These are phyloP conservation scores for Coemansia sp. DNA, from an alignment of 192 early-diverging fungal genomes.

Conservation along the genomic window DNA sequence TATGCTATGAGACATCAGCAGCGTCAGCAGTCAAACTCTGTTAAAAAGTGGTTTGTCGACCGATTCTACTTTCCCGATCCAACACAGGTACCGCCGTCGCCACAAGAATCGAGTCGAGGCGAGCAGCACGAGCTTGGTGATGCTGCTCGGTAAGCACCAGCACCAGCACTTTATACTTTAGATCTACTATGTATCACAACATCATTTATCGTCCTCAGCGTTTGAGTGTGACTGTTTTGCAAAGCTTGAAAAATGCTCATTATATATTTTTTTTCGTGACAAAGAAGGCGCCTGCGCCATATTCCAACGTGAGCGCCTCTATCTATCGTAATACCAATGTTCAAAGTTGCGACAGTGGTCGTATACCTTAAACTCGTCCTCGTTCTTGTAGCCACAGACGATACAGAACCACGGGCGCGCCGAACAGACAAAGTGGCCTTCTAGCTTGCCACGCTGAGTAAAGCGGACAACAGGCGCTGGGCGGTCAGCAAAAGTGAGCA, in stretches of 20 bases:
- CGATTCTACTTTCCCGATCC: constrained; percentile 55
- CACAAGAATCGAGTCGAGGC: constrained; percentile 17
- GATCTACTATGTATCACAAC: background rate
- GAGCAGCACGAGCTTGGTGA: constrained; percentile 39
- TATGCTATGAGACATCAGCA: constrained; percentile 52
- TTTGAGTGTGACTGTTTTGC: background rate
- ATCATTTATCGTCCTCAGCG: background rate
- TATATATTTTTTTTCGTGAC: too few relatives aligned
- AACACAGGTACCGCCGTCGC: constrained; percentile 48
- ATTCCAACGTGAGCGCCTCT: background rate
- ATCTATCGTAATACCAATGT: constrained; percentile 29
- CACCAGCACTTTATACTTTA: background rate
- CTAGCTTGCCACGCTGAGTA: background rate
- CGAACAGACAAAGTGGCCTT: constrained; percentile 7
- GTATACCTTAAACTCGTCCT: constrained; percentile 19
- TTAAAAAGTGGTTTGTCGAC: constrained; percentile 52
- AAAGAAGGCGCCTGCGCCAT: background rate
- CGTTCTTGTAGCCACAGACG: constrained; percentile 23
- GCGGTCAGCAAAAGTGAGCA: background rate
- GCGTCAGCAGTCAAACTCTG: constrained; percentile 35
- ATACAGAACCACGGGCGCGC: constrained; percentile 34
- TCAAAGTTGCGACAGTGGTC: constrained; percentile 20
- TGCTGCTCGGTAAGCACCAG: constrained; percentile 1
- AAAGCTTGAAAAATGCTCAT: background rate
- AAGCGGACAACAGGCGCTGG: background rate